Evolutionary conservation across 441 rosid species (phyloP).

Genomic region (Caryocar brasiliense): DNA sequence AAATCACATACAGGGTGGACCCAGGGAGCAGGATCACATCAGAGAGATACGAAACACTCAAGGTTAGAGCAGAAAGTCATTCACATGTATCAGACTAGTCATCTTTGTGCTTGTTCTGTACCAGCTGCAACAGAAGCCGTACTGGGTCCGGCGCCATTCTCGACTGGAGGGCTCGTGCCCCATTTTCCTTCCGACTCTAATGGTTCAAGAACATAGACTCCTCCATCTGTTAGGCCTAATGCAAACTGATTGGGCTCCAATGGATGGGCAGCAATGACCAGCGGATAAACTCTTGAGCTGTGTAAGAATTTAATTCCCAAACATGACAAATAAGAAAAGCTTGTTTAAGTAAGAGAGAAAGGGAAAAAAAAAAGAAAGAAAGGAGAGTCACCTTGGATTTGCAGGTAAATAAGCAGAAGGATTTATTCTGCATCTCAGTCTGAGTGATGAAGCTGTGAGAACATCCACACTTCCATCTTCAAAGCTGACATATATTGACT

Average conservation of each 20-base stretch:
- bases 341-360: not conserved
- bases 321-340: not conserved
- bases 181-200: slow-evolving; percentile 61
- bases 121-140: slow-evolving; percentile 29
- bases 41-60: slow-evolving; percentile 8
- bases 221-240: slow-evolving; percentile 68
- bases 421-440: slow-evolving; percentile 65
- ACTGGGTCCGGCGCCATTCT: slow-evolving; percentile 50
- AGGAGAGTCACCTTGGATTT: slow-evolving; percentile 44
- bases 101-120: slow-evolving; percentile 52
- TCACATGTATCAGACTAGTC: slow-evolving; percentile 13
- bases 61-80: slow-evolving; percentile 8
- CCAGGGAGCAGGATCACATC: slow-evolving; percentile 23
- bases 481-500: slow-evolving; percentile 60
- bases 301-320: slow-evolving; percentile 17
- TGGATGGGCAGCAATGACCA: slow-evolving; percentile 79
- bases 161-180: slow-evolving; percentile 61
- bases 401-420: slow-evolving; percentile 52
- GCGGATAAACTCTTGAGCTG: slow-evolving; percentile 68
- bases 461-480: slow-evolving; percentile 65
- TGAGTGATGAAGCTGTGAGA: slow-evolving; percentile 47
- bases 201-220: slow-evolving; percentile 65
- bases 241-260: slow-evolving; percentile 68
- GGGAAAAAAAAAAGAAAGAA: not conserved
- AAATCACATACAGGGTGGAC: slow-evolving; percentile 18